Conservation (phyloP, 257 asterid genomes). For the Gentiana straminea region DNA sequence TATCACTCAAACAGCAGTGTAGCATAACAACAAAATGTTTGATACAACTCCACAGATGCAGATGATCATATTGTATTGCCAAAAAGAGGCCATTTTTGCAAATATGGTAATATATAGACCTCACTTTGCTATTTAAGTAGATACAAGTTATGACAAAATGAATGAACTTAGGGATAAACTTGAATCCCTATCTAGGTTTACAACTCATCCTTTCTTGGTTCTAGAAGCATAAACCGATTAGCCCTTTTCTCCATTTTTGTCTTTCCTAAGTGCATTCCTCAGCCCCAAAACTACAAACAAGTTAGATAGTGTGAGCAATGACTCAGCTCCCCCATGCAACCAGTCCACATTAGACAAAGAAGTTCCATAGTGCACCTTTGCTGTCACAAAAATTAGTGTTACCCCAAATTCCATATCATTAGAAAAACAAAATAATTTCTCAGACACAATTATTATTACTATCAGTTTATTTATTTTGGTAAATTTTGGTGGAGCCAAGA, state of each 20-base stretch:
- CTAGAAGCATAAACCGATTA: conserved; percentile 21
- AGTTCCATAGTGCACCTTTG: conserved; percentile 88
- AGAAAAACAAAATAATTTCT: not conserved
- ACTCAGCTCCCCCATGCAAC: conserved; percentile 98
- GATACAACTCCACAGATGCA: too few relatives aligned
- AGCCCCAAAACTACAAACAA: conserved; percentile 87
- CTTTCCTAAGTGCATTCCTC: conserved; percentile 54
- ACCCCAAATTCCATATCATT: conserved; percentile 2
- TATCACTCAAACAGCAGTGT: too few relatives aligned
- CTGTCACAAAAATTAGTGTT: conserved; percentile 30
- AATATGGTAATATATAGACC: too few relatives aligned
- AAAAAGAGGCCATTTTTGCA: too few relatives aligned
- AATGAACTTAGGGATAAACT: conserved; percentile 2
- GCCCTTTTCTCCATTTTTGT: conserved; percentile 22
- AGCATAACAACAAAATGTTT: too few relatives aligned
- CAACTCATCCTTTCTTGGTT: conserved; percentile 31
- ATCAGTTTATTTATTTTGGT: not conserved
- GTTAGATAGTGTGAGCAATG: conserved; percentile 81
- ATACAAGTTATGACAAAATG: conserved; percentile 1
- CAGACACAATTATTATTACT: not conserved
- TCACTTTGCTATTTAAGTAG: not conserved
- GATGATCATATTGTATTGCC: too few relatives aligned
- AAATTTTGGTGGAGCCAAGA: conserved; percentile 5
- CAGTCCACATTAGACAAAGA: conserved; percentile 91
- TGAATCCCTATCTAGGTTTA: conserved; percentile 30